Evolutionary conservation across 495 filamentous ascomycete species (phyloP).

Genomic region (Penicillium ucsense): DNA sequence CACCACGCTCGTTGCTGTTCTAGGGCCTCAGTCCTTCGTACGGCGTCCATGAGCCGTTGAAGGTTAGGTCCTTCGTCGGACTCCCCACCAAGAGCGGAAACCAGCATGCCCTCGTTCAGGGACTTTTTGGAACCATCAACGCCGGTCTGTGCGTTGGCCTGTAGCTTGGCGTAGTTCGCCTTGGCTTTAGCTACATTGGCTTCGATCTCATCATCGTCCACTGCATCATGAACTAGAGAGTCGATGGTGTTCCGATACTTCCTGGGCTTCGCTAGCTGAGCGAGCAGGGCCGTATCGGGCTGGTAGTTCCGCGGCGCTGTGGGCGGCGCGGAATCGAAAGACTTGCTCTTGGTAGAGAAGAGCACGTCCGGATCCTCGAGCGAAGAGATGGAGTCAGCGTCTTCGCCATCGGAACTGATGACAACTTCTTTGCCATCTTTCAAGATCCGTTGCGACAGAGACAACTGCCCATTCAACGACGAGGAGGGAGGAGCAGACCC

Average conservation of each 20-base stretch:
- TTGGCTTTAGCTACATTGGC: slow-evolving; percentile 45
- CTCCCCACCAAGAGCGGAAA: slow-evolving; percentile 38
- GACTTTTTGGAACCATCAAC: slow-evolving; percentile 4
- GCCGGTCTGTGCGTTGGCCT: slow-evolving; percentile 1
- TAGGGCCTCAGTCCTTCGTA: slow-evolving; percentile 66
- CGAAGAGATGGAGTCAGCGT: slow-evolving; percentile 46
- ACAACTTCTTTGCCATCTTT: slow-evolving; percentile 43
- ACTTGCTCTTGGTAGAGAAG: slow-evolving; percentile 16
- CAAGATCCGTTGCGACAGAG: slow-evolving; percentile 31
- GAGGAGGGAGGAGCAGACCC: slow-evolving; percentile 8
- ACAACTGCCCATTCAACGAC: slow-evolving; percentile 14
- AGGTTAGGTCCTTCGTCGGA: slow-evolving; percentile 38
- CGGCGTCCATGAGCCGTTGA: slow-evolving; percentile 54
- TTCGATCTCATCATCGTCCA: slow-evolving; percentile 47
- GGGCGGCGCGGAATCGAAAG: slow-evolving; percentile 5
- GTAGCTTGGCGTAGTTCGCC: slow-evolving; percentile 25
- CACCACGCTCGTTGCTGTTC: slow-evolving; percentile 50
- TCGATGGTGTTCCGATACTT: slow-evolving; percentile 63
- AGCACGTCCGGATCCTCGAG: slow-evolving; percentile 36
- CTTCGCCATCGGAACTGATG: slow-evolving; percentile 65
- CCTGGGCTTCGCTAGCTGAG: slow-evolving; percentile 17
- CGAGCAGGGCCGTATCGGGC: slow-evolving; percentile 4
- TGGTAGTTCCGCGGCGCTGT: slow-evolving; percentile 4
- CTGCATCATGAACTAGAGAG: slow-evolving; percentile 49
- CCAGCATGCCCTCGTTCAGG: slow-evolving; percentile 35